phyloP scores from a whole-genome alignment of 257 asterid genomes.

The Echites panduratus region DNA sequence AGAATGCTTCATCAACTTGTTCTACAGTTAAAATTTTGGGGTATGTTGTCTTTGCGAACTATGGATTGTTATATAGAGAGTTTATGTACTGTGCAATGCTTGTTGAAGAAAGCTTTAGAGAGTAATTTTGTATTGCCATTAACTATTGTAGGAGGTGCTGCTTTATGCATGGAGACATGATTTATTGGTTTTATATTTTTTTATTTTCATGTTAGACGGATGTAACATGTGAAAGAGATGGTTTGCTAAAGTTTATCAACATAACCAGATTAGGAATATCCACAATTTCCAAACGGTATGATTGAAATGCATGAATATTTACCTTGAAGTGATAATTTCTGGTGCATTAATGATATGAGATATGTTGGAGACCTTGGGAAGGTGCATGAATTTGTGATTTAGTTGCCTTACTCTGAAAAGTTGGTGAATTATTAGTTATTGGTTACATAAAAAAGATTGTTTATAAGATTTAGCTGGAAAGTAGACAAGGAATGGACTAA shows the following conservation, averaged over 20 bases:
- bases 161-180: constrained; percentile 5
- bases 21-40: constrained; percentile 72
- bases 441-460: background rate
- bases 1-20: constrained; percentile 72
- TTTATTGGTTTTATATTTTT: background rate
- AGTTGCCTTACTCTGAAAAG: background rate
- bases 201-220: background rate
- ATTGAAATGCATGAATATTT: background rate
- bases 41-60: constrained; percentile 34
- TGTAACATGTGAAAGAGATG: background rate
- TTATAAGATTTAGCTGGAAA: background rate
- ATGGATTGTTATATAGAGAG: constrained; percentile 5
- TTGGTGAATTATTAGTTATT: background rate
- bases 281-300: background rate
- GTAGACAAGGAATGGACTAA: background rate
- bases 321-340: background rate
- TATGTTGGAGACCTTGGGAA: background rate
- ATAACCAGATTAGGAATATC: background rate
- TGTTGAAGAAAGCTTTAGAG: background rate
- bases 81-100: constrained; percentile 11
- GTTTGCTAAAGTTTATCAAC: background rate
- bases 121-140: background rate
- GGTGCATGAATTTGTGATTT: background rate
- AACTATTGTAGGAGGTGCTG: background rate
- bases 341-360: background rate